These are phyloP conservation scores for Multifurca ochricompacta DNA, from an alignment of 768 basidiomycete species.

Conservation along the genomic window DNA sequence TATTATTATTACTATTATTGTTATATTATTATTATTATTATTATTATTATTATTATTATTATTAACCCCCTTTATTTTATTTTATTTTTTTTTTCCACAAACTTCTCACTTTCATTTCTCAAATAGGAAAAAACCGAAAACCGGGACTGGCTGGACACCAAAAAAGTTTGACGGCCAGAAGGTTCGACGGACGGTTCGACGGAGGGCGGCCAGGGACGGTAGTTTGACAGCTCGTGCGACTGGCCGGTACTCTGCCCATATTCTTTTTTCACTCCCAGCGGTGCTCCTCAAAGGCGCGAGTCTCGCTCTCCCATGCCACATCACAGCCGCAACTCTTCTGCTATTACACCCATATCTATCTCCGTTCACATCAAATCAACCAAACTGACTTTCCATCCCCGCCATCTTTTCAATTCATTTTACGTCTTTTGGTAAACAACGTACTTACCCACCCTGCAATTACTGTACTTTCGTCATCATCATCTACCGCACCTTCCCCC, in stretches of 20 bases:
- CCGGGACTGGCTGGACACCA: no score
- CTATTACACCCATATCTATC: conserved; percentile 19
- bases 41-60: not conserved
- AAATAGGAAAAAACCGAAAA: not conserved
- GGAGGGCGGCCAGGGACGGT: conserved; percentile 16
- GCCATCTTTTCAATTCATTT: conserved; percentile 16
- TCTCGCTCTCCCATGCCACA: conserved; percentile 20
- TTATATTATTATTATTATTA: not conserved
- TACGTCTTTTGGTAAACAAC: conserved; percentile 20
- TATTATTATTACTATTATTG: not conserved
- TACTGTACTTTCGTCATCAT: conserved; percentile 11
- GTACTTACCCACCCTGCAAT: conserved; percentile 15
- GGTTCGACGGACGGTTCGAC: conserved; percentile 7
- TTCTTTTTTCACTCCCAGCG: conserved; percentile 18
- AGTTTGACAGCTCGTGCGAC: conserved; percentile 21
- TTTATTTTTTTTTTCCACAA: not conserved
- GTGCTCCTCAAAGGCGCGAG: conserved; percentile 15
- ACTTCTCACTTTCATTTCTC: not conserved
- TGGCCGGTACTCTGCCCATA: conserved; percentile 14
- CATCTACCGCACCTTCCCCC: no score
- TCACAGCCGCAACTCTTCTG: conserved; percentile 18
- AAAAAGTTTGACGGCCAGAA: conserved; percentile 1
- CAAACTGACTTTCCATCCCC: conserved; percentile 16
- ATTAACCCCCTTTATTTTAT: no score
- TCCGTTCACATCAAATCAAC: conserved; percentile 20